Evolutionary conservation across 352 stramenopile species (phyloP).

Genomic region (Globisporangium nodosum): DNA sequence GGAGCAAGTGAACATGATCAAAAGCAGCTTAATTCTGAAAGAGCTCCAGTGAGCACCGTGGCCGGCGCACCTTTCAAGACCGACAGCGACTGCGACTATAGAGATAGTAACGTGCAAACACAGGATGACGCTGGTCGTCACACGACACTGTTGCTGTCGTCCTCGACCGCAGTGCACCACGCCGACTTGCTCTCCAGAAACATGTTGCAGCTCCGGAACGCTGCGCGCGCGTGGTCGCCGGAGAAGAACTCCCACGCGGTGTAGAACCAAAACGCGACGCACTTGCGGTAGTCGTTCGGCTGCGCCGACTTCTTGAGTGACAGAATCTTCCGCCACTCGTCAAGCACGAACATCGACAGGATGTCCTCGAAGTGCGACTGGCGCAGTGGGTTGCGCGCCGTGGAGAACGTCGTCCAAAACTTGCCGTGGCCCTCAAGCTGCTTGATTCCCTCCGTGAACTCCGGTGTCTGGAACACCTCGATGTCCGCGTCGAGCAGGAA

Average conservation of each 20-base stretch:
- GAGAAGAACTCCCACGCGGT: constrained; percentile 81
- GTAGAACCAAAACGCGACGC: constrained; percentile 85
- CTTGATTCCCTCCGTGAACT: constrained; percentile 70
- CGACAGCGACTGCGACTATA: background rate
- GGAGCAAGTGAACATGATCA: background rate
- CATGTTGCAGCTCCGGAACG: constrained; percentile 84
- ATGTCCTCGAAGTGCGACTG: constrained; percentile 73
- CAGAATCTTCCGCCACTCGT: constrained; percentile 75
- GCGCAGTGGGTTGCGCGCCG: constrained; percentile 63
- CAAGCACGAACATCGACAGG: constrained; percentile 58
- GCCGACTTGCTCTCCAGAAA: constrained; percentile 65
- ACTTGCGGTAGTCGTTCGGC: constrained; percentile 85
- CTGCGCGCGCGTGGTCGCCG: constrained; percentile 59
- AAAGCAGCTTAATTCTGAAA: constrained; percentile 3
- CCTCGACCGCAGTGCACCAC: constrained; percentile 26
- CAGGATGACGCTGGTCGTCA: constrained; percentile 11
- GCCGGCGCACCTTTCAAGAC: background rate
- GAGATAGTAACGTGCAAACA: background rate
- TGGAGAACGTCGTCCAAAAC: constrained; percentile 78
- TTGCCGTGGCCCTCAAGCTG: constrained; percentile 77
- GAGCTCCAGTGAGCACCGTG: background rate
- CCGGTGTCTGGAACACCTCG: constrained; percentile 56
- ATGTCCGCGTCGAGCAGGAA: constrained; percentile 68
- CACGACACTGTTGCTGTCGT: constrained; percentile 17
- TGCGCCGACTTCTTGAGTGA: constrained; percentile 79